phyloP scores from a whole-genome alignment of 306 rosid genomes.

The Quercus glauca region DNA sequence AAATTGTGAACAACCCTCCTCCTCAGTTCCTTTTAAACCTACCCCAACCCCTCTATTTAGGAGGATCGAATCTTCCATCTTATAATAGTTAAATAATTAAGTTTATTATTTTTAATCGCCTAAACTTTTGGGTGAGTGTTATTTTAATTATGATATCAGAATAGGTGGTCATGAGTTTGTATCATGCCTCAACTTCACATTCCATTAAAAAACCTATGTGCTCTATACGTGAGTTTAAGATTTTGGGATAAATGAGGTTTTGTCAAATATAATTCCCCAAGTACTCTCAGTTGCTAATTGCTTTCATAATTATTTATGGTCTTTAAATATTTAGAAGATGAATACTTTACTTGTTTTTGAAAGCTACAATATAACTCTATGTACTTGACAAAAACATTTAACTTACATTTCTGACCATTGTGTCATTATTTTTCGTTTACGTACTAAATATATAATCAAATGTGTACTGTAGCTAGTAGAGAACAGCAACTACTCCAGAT shows the following conservation, averaged over 20 bases:
- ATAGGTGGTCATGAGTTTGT: no score
- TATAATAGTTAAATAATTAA: background rate
- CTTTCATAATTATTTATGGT: background rate
- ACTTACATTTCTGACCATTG: background rate
- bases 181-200: no score
- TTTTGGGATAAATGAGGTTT: no score
- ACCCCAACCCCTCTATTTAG: background rate
- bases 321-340: background rate
- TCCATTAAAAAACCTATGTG: no score
- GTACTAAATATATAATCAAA: background rate
- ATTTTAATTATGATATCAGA: no score
- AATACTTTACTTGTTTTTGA: background rate
- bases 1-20: no score
- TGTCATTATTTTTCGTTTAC: background rate
- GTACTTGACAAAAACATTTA: background rate
- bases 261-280: background rate
- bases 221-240: no score
- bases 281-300: background rate
- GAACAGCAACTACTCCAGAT: slow-evolving; percentile 52
- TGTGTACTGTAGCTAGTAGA: slow-evolving; percentile 66
- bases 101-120: no score
- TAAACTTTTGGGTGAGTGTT: no score
- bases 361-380: no score
- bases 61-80: background rate
- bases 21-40: no score